Evolutionary conservation across 768 basidiomycete species (phyloP), one percentile per base, ranked within the genome.

Genomic region (Trametes cubensis): DNA sequence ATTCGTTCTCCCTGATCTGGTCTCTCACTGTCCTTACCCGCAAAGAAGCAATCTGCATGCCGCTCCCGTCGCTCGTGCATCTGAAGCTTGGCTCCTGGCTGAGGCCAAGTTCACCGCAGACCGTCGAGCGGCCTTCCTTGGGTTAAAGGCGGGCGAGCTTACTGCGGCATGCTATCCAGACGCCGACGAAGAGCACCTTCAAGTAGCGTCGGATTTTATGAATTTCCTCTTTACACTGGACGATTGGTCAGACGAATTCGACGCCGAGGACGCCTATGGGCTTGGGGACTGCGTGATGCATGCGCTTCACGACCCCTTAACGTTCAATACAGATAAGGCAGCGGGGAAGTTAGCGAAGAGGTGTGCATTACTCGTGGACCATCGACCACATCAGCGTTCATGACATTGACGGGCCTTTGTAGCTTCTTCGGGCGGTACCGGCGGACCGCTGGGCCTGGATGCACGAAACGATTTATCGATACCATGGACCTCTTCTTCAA

Each of bases 151-250:
- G 18, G 86, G 87, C 44, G 85, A 86, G 65, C 81, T 90, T 62
- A 83, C 87, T 21, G 86, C 85, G 0, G 80, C 77, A 65, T 87
- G 85, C 70, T 89, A 88, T 69, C 80, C 83, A 55, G 80, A 79
- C 21, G 75, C 82, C 13, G 74, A 82, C 26, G 70, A 77, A 26
- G 79, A 82, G 59, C 81, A 83, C 42, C 80, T 90, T 28, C 83
- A 83, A 40, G 81, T 86, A 60, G 80, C 85, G 53, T 82, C 84
- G 4, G 88, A 90, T 71, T 89, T 87, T 66, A 81, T 89, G 83
- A 74, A 73, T 64, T 78, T 73, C 68, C 65, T 78, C 42, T 79
- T 80, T 45, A 76, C 76, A 44, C 67, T 78, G 62, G 79, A 80
- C 64, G 77, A 79, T 62, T 73, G 79, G 72, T 68, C 76, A 34